Evolutionary conservation across 495 filamentous ascomycete genomes (phyloP), one percentile per base, ranked within the genome.

Genomic region (Neurospora hispaniola): DNA sequence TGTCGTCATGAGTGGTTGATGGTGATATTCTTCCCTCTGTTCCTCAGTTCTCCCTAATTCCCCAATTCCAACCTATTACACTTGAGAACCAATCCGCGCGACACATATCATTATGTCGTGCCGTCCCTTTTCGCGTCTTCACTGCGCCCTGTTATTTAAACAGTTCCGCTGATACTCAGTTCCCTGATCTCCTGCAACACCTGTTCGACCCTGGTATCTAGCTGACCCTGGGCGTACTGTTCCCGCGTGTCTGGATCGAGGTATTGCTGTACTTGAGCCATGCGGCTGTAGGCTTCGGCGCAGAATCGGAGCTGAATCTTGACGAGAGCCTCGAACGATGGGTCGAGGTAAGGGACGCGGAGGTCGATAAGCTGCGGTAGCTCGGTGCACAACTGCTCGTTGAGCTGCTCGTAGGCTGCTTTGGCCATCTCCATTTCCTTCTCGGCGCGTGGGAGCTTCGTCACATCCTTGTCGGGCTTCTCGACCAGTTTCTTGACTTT

Each of bases 251-350:
- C 93, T n/a, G 94, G 90, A 81, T 98, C 96, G 62, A 99, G 87
- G 82, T 97, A 99, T 82, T 99, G 96, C 84, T 99, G 96, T 74
- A 99, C 96, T 85, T 99, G 96, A 10, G 96, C 96, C 96, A 99
- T 98, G 31, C 96, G 86, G 42, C 89, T 92, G 80, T 99, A 99
- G 11, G 96, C 96, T 81, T 99, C 96, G 12, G 96, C 96, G 80
- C 96, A 99, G 84, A 99, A 99, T 40, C 96, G 88, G 73, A 99
- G 83, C 83, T 99, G 96, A 76, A 99, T 99, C 86, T 99, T 99
- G 75, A 99, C 96, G 69, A 99, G 88, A 0, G 96, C 96, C 82
- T 99, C 96, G 79, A 99, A 99, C 72, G 90, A 93, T 1, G 96
- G 96, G 78, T 99, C 96, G 73, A 99, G 88, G 80, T 99, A 99